Conservation (phyloP, 352 stramenopile genomes). For the Globisporangium alternatum region DNA sequence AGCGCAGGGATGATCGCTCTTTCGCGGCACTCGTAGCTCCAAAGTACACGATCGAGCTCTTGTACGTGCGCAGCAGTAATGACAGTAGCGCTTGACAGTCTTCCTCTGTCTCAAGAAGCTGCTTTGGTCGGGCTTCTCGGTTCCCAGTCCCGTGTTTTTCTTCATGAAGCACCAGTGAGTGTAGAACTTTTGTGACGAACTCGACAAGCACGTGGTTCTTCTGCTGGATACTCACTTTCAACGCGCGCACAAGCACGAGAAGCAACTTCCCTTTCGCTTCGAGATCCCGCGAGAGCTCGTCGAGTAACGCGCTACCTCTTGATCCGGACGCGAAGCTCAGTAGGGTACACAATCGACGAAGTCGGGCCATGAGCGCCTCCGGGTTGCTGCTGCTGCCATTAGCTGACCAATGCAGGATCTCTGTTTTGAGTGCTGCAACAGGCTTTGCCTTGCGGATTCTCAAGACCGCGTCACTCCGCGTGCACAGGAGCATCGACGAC, state of each 20-base stretch:
- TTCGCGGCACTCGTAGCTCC: background rate
- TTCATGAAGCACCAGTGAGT: background rate
- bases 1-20: background rate
- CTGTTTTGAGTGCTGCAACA: conserved; percentile 12
- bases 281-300: conserved; percentile 22
- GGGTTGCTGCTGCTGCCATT: background rate
- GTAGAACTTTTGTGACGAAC: background rate
- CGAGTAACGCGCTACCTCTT: background rate
- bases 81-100: conserved; percentile 23
- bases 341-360: conserved; percentile 38
- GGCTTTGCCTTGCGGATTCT: conserved; percentile 23
- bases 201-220: background rate
- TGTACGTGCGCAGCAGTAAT: conserved; percentile 21
- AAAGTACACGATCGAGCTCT: background rate
- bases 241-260: background rate
- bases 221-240: conserved; percentile 1
- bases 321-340: conserved; percentile 24
- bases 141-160: background rate
- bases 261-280: conserved; percentile 14
- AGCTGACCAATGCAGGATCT: conserved; percentile 10
- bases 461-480: conserved; percentile 32
- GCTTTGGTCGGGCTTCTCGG: background rate
- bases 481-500: conserved; percentile 43
- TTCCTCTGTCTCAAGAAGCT: conserved; percentile 6
- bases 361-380: conserved; percentile 24